Evolutionary conservation across 768 basidiomycete species (phyloP), one percentile per base, ranked within the genome.

Genomic region (Ramaria rubella): DNA sequence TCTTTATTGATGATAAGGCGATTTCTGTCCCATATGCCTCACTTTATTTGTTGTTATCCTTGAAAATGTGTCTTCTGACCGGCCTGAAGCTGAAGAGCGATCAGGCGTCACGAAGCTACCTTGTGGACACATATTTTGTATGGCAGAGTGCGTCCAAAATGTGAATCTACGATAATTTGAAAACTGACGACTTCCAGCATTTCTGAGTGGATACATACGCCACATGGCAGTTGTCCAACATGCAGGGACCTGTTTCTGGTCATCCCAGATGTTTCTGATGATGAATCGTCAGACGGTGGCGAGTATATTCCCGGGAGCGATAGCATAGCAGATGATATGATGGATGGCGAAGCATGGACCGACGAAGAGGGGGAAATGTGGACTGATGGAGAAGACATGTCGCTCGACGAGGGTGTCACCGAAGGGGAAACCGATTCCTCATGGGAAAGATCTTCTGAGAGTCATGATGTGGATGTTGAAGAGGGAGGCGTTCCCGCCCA

Each of bases 101-200:
- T 50, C 61, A 38, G 81, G 82, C 2, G 69, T 87, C 6, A 86
- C 85, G 1, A 83, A 79, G 64, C 69, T 88, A 0, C 65, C 62
- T 1, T 88, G 86, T 62, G 81, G 82, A 0, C 86, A 88, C 68
- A 64, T 83, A 6, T 87, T 88, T 65, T 88, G 86, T 63, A 70
- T 76, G 44, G 74, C 77, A 63, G 85, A 87, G 86, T 86, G 64
- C 58, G 76, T 64, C n/a, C n/a, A n/a, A n/a, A n/a, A n/a, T n/a
- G n/a, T n/a, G n/a, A n/a, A n/a, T n/a, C n/a, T n/a, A 23, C 26
- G 42, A 53, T 31, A 43, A 19, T 38, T 23, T 52, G 23, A 53
- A 42, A 53, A 38, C 38, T 48, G 12, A 1, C 49, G 7, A 0
- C 27, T 54, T 36, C 42, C 49, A 87, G 86, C 64, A 68, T 88